phyloP scores from a whole-genome alignment of 1,139 yeast species.

The Nadsonia starkeyi-henricii region DNA sequence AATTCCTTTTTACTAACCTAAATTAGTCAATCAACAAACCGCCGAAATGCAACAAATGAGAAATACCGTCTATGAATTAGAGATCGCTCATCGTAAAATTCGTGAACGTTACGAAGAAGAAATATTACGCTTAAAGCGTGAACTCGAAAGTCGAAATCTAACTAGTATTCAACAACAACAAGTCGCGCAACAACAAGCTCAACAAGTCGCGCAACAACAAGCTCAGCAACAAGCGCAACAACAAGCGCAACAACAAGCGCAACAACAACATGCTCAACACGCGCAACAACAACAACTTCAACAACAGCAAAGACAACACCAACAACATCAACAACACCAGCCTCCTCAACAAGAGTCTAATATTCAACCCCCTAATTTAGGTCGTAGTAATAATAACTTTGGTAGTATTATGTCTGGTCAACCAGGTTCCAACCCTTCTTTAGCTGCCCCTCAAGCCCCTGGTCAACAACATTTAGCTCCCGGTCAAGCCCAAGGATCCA shows the following conservation, averaged over 20 bases:
- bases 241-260: constrained; percentile 4
- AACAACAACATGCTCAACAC: background rate
- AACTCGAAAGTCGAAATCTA: constrained; percentile 45
- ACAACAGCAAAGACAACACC: background rate
- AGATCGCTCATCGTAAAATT: constrained; percentile 86
- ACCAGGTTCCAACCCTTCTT: constrained; percentile 14
- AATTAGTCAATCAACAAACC: constrained; percentile 60
- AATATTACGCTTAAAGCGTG: constrained; percentile 70
- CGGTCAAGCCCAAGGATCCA: constrained; percentile 5
- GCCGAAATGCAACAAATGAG: constrained; percentile 91
- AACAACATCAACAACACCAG: background rate
- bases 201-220: background rate
- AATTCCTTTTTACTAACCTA: background rate
- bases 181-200: background rate
- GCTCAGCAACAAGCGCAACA: background rate
- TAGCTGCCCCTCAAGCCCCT: constrained; percentile 11
- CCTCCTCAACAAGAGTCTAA: background rate
- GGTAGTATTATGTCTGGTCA: constrained; percentile 24
- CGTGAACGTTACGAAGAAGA: constrained; percentile 95
- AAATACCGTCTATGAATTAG: constrained; percentile 86
- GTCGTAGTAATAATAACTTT: constrained; percentile 9
- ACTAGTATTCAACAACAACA: constrained; percentile 10
- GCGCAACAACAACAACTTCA: background rate
- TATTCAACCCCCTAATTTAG: background rate
- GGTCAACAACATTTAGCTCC: constrained; percentile 14